Evolutionary conservation across 1,284 basidiomycete species (phyloP).

Genomic region (Stereum hirsutum): DNA sequence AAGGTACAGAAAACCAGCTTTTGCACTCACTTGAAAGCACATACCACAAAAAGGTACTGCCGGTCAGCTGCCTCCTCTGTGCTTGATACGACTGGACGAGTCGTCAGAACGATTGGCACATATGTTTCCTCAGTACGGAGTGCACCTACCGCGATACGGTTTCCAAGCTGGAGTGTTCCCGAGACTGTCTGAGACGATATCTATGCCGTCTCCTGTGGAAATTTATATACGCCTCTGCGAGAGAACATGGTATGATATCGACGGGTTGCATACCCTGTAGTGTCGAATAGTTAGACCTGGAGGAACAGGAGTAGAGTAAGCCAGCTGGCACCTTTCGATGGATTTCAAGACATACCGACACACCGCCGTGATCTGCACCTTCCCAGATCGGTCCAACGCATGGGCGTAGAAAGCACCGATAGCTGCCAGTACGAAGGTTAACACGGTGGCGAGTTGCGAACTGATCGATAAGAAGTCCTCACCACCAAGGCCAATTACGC

Average conservation of each 20-base stretch:
- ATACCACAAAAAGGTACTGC: slow-evolving; percentile 23
- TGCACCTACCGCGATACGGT: slow-evolving; percentile 21
- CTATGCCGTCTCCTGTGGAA: slow-evolving; percentile 21
- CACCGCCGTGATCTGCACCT: slow-evolving; percentile 17
- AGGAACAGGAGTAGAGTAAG: too few species aligned
- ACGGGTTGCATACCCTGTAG: too few species aligned
- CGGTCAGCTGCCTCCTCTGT: slow-evolving; percentile 24
- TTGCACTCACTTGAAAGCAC: slow-evolving; percentile 21
- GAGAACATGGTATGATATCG: too few species aligned
- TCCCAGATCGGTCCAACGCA: slow-evolving; percentile 13
- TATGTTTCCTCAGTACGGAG: too few species aligned
- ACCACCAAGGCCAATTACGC: slow-evolving; percentile 16
- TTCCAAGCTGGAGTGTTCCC: slow-evolving; percentile 19
- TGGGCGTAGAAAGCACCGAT: slow-evolving; percentile 16
- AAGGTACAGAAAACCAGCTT: not conserved
- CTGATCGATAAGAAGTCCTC: too few species aligned
- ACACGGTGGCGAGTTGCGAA: too few species aligned
- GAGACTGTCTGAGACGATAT: slow-evolving; percentile 21
- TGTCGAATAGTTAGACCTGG: too few species aligned
- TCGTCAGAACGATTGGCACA: slow-evolving; percentile 1
- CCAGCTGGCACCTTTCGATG: too few species aligned
- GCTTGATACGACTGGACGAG: slow-evolving; percentile 18
- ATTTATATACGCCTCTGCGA: too few species aligned
- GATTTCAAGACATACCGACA: slow-evolving; percentile 12
- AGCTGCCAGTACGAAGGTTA: too few species aligned